A percentile compares a stretch with the other conserved stretches of the same genome.
Evolutionary conservation across 108 stramenopile genomes (phyloP).

Genomic region (Cylindrotheca closterium): DNA sequence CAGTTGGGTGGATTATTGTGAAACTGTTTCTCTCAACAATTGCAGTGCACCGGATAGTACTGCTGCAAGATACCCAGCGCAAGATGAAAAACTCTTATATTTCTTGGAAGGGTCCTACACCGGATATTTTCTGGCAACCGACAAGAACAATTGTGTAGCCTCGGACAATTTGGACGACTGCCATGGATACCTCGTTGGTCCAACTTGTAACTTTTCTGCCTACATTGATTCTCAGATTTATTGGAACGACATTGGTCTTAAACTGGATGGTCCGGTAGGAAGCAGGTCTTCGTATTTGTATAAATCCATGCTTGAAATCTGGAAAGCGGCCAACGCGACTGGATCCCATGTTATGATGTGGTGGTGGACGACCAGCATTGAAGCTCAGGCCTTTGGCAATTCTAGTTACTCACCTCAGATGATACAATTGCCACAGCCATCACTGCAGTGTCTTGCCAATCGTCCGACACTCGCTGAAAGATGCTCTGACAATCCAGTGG

Average conservation of each 20-base stretch:
- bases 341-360: conserved; percentile 25
- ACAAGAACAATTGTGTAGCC: conserved; percentile 24
- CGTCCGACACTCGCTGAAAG: conserved; percentile 11
- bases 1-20: conserved; percentile 46
- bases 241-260: conserved; percentile 21
- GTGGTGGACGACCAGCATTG: conserved; percentile 31
- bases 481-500: conserved; percentile 9
- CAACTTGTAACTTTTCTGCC: conserved; percentile 24
- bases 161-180: conserved; percentile 13
- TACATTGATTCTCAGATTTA: conserved; percentile 24
- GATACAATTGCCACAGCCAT: conserved; percentile 17
- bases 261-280: conserved; percentile 20
- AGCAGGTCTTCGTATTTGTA: conserved; percentile 39
- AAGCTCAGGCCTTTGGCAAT: conserved; percentile 12
- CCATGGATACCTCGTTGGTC: conserved; percentile 21
- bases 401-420: conserved; percentile 20
- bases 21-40: conserved; percentile 18
- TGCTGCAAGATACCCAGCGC: conserved; percentile 3
- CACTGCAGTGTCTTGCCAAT: conserved; percentile 4
- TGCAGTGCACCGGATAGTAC: conserved; percentile 25
- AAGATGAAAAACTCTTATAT: conserved; percentile 14
- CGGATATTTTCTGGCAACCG: conserved; percentile 26
- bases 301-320: conserved; percentile 25
- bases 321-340: conserved; percentile 42
- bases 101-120: conserved; percentile 16